Base-by-base conservation (phyloP, 2,329 filamentous ascomycete genomes). In the Lachnellula willkommii region DNA sequence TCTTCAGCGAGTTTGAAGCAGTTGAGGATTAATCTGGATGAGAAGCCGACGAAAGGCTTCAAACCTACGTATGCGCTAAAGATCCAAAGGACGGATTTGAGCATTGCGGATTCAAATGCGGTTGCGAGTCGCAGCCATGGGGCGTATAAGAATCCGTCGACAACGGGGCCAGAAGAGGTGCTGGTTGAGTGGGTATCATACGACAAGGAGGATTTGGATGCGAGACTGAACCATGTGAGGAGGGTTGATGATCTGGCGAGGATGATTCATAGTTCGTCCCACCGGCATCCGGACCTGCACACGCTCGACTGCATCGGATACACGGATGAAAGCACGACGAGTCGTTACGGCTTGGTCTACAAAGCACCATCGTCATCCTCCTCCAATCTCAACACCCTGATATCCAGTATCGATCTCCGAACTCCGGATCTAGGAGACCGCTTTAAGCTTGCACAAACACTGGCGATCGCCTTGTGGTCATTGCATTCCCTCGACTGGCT, bases 401-500 rank as follows among this genome's bases (percentile, higher is more conserved):
- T 76, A 54, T 58, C 69, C 45, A 70, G 68, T 60, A 59, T 68
- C 11, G 72, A 73, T 54, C 68, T 75, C 55, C 72, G 74, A 43
- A 75, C 74, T 12, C 76, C 75, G 2, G 74, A 77, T 54, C 71
- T 78, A n/a, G 69, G 73, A 4, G 28, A 12, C 9, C 28, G 28
- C 9, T 32, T 32, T 11, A 32, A 32, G 9, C 28, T 32, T 32
- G 28, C 28, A 32, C 28, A 32, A 52, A 74, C 68, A 3, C 70
- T 79, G 20, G 73, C 73, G 28, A 69, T 77, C 17, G 73, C 75
- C 2, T 65, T 78, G 9, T 77, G 75, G 71, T 76, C 75, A 15
- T 73, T 80, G n/a, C 78, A 80, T 63, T 77, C 76, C 1, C 73
- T 80, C 39, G 77, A 79, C 65, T 80, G 77, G 78, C 72, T 81